phyloP scores from a whole-genome alignment of 1,284 basidiomycete genomes.

The Trametes hirsuta region DNA sequence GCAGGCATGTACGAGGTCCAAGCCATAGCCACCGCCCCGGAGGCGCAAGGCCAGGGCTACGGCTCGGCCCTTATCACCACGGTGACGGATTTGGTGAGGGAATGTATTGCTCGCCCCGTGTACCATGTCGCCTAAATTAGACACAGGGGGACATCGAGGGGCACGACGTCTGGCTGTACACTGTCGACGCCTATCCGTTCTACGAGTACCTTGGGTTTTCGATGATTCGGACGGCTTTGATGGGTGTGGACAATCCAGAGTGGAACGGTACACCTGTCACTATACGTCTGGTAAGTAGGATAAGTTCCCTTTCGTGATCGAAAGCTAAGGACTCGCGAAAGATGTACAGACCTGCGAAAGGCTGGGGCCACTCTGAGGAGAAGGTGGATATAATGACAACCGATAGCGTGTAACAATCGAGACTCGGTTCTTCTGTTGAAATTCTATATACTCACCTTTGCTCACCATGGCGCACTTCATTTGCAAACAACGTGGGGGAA shows the following conservation, averaged over 20 bases:
- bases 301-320: no score
- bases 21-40: constrained; percentile 10
- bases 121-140: no score
- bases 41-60: constrained; percentile 15
- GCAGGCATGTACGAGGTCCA: constrained; percentile 16
- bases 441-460: no score
- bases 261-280: constrained; percentile 16
- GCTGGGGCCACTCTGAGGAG: no score
- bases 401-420: no score
- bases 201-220: constrained; percentile 16
- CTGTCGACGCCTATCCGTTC: constrained; percentile 10
- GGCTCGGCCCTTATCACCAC: constrained; percentile 14
- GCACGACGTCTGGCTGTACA: constrained; percentile 19
- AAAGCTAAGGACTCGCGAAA: not conserved
- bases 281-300: constrained; percentile 10
- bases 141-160: constrained; percentile 15
- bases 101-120: not conserved
- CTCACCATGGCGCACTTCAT: no score
- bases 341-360: constrained; percentile 14
- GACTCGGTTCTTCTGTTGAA: no score
- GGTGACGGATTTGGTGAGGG: constrained; percentile 9
- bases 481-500: no score
- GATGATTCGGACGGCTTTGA: not conserved
- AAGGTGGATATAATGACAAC: no score
- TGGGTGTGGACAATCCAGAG: constrained; percentile 7